Base-by-base conservation (phyloP, 768 basidiomycete genomes). In the Boletus rufocinnamomeus region DNA sequence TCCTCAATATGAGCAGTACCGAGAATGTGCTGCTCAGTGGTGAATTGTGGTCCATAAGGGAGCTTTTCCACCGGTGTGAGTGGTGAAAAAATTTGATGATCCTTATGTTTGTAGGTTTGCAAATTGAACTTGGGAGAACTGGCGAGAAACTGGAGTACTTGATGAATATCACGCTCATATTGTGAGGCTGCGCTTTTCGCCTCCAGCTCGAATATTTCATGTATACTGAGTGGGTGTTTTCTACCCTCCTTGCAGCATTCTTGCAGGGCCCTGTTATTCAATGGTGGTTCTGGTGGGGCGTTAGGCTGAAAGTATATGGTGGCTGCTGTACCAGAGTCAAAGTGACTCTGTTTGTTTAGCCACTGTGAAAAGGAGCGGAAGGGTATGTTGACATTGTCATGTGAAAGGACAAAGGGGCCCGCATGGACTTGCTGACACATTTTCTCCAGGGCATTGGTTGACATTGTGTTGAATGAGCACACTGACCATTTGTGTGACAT, bases 291-390 rank as follows among this genome's bases (percentile, higher is more conserved):
- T 0, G 48, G 50, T 23, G 40, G 55, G 2, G 68, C 68, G 52
- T 68, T 59, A 0, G 56, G 69, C 54, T 72, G 71, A 61, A 77
- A 59, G 49, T 70, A 76, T 2, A 62, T 27, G 2, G 76, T 76
- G 0, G 68, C 75, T 0, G 73, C 74, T 0, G 71, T 75, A 0
- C 77, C 77, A 63, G 51, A 74, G 17, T 70, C 74, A 57, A 79
- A 75, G 17, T 74, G 61, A 5, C 58, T 58, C 47, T 75, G 66
- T 25, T 78, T 77, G 52, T 78, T 66, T 2, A 78, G 27, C 0
- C 72, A 60, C 47, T 80, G 79, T 0, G 76, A 72, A 57, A 73
- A 37, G 79, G 73, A 68, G 16, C 64, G 64, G 56, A 79, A 75
- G 0, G 73, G 63, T 6, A 38, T 38, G 14, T 38, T 38, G 6